Base-by-base conservation (phyloP, 352 stramenopile species). In the Phytophthora hibernalis region DNA sequence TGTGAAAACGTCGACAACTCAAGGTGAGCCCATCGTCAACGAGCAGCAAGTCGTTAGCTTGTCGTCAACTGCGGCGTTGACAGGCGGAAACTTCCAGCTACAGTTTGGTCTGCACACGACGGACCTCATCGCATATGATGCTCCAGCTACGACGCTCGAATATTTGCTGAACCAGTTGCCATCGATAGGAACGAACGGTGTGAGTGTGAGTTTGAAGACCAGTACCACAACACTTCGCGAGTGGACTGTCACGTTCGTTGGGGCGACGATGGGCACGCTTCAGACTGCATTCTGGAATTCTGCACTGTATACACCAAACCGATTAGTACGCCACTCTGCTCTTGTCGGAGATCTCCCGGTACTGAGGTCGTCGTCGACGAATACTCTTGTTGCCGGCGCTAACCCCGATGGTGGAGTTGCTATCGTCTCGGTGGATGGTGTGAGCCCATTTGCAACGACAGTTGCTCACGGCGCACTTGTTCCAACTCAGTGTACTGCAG, bases 241-340 rank as follows among this genome's bases (percentile, higher is more conserved):
- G 40, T 95, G 77, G 74, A 76, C 69, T 1, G 69, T 96, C 43
- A 89, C 80, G 3, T 96, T 95, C 54, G 24, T 89, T 6, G 81
- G 62, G 6, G 76, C 76, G 15, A 67, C 69, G 0, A 9, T 49
- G 1, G 87, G 87, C 7, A 73, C 48, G 0, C n/a, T 52, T 0
- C 87, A 95, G 49, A 67, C 78, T 16, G 85, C 86, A 54, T 93
- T 77, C 42, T 95, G 85, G 85, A 87, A 77, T 1, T 94, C 85
- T 1, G 75, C 68, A 9, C 54, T 76, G 16, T 95, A 91, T 57
- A 84, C 59, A 0, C 57, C 68, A 3, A 69, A 64, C 20, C 77
- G 80, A 12, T 65, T 87, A 11, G 73, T 89, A 5, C 66, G 56
- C 2, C 87, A 87, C 6, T 58, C 69, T 8, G 68, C 54, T 22